Evolutionary conservation across 306 rosid genomes (phyloP).

Genomic region (Parietaria judaica): DNA sequence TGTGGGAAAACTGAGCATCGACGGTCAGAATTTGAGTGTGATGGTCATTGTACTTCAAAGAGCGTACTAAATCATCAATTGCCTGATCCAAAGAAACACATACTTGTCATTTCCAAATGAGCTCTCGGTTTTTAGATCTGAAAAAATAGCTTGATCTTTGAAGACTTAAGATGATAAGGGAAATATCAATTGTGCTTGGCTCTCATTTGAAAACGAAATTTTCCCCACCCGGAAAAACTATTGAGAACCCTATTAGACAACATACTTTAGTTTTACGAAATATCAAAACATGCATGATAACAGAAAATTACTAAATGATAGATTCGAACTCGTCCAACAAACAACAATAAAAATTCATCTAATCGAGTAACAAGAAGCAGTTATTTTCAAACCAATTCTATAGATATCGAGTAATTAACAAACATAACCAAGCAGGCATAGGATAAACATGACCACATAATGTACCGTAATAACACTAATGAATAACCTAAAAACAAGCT

Average conservation of each 20-base stretch:
- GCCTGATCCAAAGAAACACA: constrained; percentile 32
- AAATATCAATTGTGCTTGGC: background rate
- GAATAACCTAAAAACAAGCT: background rate
- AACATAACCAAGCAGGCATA: background rate
- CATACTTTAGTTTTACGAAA: no score
- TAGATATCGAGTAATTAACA: background rate
- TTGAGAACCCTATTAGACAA: no score
- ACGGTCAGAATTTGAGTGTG: constrained; percentile 48
- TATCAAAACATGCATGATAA: no score
- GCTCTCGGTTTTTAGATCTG: background rate
- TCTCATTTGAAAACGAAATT: background rate
- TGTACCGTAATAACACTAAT: no score
- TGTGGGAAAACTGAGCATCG: constrained; percentile 54
- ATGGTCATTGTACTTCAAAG: constrained; percentile 36
- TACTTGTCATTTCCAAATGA: background rate
- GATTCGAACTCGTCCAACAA: background rate
- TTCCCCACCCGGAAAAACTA: no score
- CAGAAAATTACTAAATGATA: background rate
- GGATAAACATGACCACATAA: background rate
- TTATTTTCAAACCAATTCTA: background rate
- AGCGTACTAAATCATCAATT: constrained; percentile 46
- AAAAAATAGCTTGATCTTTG: background rate
- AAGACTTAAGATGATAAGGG: background rate
- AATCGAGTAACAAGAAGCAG: background rate
- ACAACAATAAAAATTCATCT: background rate